Evolutionary conservation across 768 basidiomycete genomes (phyloP).

Genomic region (Lyophyllum atratum): DNA sequence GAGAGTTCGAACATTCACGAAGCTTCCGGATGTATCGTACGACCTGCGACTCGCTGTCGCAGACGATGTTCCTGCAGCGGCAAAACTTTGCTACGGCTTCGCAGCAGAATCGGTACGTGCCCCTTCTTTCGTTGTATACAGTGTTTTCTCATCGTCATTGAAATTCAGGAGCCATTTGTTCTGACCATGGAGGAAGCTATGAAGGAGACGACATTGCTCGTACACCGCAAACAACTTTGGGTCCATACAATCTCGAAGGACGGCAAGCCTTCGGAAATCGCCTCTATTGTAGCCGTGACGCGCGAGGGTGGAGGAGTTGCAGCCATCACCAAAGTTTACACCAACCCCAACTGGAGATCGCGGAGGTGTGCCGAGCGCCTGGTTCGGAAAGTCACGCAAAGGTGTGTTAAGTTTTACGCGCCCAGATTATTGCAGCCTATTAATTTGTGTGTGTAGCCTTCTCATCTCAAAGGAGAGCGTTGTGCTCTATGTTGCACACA

Average conservation of each 20-base stretch:
- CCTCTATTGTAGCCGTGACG: conserved; percentile 32
- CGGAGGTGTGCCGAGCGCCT: conserved; percentile 62
- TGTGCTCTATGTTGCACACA: conserved; percentile 66
- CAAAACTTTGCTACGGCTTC: conserved; percentile 10
- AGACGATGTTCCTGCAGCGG: conserved; percentile 2
- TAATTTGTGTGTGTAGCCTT: conserved; percentile 27
- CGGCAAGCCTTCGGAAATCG: conserved; percentile 5
- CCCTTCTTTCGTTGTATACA: neutral
- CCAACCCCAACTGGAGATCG: conserved; percentile 53
- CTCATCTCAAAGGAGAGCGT: conserved; percentile 41
- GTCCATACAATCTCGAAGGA: conserved; percentile 1
- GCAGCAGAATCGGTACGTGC: conserved; percentile 8
- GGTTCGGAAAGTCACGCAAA: conserved; percentile 53
- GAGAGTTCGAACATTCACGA: conserved; percentile 4
- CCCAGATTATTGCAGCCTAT: neutral
- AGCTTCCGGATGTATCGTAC: conserved; percentile 7
- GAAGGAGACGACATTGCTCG: conserved; percentile 5
- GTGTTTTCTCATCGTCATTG: neutral
- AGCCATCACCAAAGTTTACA: conserved; percentile 74
- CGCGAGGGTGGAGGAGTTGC: conserved; percentile 55
- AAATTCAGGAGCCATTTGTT: conserved; percentile 7
- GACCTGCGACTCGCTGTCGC: conserved; percentile 4
- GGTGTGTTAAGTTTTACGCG: conserved; percentile 35
- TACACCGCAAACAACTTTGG: conserved; percentile 5
- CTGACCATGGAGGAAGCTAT: conserved; percentile 5